Conservation (phyloP, 768 basidiomycete species). For the Lactarius hengduanensis region DNA sequence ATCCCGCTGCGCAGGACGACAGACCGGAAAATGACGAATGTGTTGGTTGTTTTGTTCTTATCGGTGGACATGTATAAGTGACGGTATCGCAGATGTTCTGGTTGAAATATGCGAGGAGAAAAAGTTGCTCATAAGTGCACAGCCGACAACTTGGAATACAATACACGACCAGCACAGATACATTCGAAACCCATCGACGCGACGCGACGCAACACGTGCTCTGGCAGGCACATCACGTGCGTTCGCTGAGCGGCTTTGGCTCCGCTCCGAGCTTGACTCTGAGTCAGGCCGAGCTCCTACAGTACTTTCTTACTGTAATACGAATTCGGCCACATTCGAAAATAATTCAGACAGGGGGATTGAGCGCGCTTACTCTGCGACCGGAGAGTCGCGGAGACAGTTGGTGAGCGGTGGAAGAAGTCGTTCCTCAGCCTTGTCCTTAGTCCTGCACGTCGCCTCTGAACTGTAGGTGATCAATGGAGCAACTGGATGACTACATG, state of each 20-base stretch:
- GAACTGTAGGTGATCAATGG: no score
- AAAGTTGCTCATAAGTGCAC: neutral
- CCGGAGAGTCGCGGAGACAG: no score
- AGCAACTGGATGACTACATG: no score
- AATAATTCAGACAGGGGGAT: no score
- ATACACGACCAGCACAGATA: neutral
- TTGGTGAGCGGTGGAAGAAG: no score
- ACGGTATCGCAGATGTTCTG: neutral
- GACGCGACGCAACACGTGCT: constrained; percentile 2
- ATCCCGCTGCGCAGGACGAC: neutral
- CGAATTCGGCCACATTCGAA: neutral
- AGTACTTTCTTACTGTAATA: no score
- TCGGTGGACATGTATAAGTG: neutral
- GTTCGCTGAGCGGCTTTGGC: neutral
- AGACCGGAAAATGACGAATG: neutral
- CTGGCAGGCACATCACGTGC: neutral
- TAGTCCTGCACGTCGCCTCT: no score
- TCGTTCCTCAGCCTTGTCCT: no score
- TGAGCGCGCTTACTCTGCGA: no score
- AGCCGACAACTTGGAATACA: neutral
- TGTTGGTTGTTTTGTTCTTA: neutral
- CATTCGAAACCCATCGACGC: neutral
- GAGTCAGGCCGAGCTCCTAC: no score
- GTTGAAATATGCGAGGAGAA: neutral
- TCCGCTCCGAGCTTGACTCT: no score